Evolutionary conservation across 2,329 filamentous ascomycete genomes (phyloP).

Genomic region (Beauveria sp.): DNA sequence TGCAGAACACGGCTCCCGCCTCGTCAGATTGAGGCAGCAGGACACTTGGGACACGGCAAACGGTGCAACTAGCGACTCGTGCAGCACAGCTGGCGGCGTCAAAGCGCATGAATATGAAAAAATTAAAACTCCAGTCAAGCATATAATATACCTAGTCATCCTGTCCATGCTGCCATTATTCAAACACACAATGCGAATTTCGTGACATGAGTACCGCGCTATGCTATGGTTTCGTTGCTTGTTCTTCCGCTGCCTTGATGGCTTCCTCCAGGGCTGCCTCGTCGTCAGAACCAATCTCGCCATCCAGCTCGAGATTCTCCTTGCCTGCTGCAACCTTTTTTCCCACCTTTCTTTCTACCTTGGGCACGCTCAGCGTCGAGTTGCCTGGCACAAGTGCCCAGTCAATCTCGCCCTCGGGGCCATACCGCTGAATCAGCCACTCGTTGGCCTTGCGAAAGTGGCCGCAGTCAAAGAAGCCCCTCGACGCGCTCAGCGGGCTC

Average conservation of each 20-base stretch:
- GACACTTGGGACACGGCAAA: neutral
- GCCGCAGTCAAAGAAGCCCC: constrained; percentile 75
- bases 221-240: neutral
- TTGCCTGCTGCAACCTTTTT: constrained; percentile 13
- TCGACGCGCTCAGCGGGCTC: constrained; percentile 77
- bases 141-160: neutral
- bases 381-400: constrained; percentile 56
- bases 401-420: constrained; percentile 71
- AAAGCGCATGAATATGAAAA: neutral
- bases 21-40: neutral
- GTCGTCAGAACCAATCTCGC: constrained; percentile 27
- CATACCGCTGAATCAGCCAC: constrained; percentile 76
- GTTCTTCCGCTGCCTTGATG: constrained; percentile 24
- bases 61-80: neutral
- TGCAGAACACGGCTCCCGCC: neutral
- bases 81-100: neutral
- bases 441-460: constrained; percentile 79
- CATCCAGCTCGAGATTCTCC: constrained; percentile 13
- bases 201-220: neutral
- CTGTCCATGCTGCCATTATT: neutral
- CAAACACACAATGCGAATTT: neutral
- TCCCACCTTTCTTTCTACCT: constrained; percentile 14
- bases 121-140: too few relatives aligned
- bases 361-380: constrained; percentile 23
- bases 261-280: constrained; percentile 31